Conservation (phyloP, 139 green algal species). For the Picochlorum costavermella region DNA sequence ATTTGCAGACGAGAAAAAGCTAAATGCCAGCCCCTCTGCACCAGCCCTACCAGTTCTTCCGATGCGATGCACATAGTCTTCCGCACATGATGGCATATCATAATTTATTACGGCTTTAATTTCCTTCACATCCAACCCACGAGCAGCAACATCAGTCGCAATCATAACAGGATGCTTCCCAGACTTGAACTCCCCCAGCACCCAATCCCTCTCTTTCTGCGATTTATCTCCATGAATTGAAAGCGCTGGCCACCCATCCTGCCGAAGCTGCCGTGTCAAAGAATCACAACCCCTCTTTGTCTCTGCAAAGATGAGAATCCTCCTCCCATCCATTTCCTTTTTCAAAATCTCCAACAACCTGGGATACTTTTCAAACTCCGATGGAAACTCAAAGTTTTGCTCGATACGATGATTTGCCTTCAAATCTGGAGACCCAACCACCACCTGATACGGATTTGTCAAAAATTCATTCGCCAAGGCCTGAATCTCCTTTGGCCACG, state of each 20-base stretch:
- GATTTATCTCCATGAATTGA: conserved; percentile 91
- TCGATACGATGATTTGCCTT: conserved; percentile 87
- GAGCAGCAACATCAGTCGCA: conserved; percentile 87
- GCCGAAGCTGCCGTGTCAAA: conserved; percentile 73
- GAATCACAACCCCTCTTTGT: conserved; percentile 88
- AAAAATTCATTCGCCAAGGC: conserved; percentile 76
- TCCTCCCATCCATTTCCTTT: conserved; percentile 70
- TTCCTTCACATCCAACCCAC: conserved; percentile 87
- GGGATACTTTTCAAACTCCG: conserved; percentile 35
- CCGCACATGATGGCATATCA: conserved; percentile 73
- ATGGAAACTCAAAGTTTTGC: conserved; percentile 64
- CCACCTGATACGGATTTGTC: conserved; percentile 73
- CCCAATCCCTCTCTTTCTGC: conserved; percentile 91
- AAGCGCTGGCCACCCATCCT: conserved; percentile 75
- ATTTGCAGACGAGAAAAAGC: conserved; percentile 78
- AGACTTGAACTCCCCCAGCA: conserved; percentile 81
- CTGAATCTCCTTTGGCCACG: conserved; percentile 89
- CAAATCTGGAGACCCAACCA: conserved; percentile 72
- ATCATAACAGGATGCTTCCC: conserved; percentile 82
- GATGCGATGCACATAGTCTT: conserved; percentile 92
- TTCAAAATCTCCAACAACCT: conserved; percentile 46
- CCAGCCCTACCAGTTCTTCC: conserved; percentile 69
- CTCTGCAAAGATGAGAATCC: conserved; percentile 78
- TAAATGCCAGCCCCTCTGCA: conserved; percentile 54
- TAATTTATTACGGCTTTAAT: conserved; percentile 87